Base-by-base conservation (phyloP, 345 rosid species). In the Diplotaxis tenuifolia region DNA sequence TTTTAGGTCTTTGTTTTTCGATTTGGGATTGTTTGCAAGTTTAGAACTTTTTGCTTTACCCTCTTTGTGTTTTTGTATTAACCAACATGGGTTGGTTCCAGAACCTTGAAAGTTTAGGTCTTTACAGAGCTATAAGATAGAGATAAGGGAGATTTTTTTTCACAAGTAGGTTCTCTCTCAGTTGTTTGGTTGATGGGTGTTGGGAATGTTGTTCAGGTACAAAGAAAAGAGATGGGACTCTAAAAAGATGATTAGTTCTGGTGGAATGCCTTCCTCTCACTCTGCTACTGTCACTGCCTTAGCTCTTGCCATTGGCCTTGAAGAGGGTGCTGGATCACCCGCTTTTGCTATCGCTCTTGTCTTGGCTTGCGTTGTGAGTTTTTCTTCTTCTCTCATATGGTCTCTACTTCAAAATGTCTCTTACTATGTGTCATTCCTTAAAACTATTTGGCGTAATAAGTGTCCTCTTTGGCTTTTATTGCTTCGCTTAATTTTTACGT, bases 191-290 rank as follows among this genome's bases (percentile, higher is more conserved):
- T 72, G 60, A 70, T 79, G 78, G 70, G 66, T 84, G 79, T 78
- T 88, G 80, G 90, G n/a, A 84, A n/a, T n/a, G n/a, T n/a, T 83
- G 82, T 83, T 87, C 91, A 94, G 97, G 98, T 94, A 60, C 81
- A 91, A 88, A 86, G 98, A 94, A 71, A 91, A 77, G 89, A 84
- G 86, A 75, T 94, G 98, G 98, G 98, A 94, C 81, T 84, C 98
- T 50, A 94, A 85, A 82, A 80, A 84, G 75, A 78, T 94, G 85
- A 76, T 94, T 36, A 90, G 72, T 67, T 94, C 98, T 18, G 98
- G 98, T 75, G 98, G 97, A 67, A 94, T 94, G 98, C 97, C 98
- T 11, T 94, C 98, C 0, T 94, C 98, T 1, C 98, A 94, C 65
- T 91, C 98, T 9, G 89, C 98, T 57, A 91, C 96, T 1, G 98